Conservation (phyloP, 2,329 filamentous ascomycete species). For the Penicillium oxalicum region DNA sequence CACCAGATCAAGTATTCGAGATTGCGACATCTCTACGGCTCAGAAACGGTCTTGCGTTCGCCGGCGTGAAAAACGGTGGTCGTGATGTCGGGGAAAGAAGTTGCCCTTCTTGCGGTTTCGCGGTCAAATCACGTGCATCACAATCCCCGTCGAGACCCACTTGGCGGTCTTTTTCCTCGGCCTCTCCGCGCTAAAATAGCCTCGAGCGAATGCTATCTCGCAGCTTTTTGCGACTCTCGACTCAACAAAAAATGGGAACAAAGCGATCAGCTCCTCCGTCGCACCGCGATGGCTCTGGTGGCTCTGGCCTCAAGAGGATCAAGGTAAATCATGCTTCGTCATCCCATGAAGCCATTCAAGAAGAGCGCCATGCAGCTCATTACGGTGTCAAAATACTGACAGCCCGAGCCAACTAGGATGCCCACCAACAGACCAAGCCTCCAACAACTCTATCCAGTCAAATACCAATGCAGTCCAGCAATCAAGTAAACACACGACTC, state of each 20-base stretch:
- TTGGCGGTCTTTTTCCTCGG: background rate
- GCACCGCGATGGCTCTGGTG: background rate
- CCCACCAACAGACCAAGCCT: no score
- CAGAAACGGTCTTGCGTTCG: background rate
- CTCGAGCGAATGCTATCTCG: background rate
- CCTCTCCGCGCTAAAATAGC: background rate
- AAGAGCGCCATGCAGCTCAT: no score
- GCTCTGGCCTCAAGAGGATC: slow-evolving; percentile 7
- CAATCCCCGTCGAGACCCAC: background rate
- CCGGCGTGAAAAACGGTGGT: background rate
- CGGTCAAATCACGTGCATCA: slow-evolving; percentile 4
- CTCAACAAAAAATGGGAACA: slow-evolving; percentile 16
- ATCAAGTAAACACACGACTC: slow-evolving; percentile 8
- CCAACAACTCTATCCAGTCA: no score
- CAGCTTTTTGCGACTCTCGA: background rate
- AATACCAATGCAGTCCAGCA: no score
- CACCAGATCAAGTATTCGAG: slow-evolving; percentile 61
- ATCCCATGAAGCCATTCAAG: no score
- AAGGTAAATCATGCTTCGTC: slow-evolving; percentile 14
- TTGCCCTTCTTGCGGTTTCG: background rate
- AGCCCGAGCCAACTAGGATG: no score
- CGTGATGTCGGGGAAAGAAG: background rate
- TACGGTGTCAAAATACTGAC: no score
- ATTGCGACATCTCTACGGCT: slow-evolving; percentile 40
- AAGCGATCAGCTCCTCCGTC: slow-evolving; percentile 18